A percentile compares a stretch with the other conserved stretches of the same genome.
These are phyloP conservation scores for Wickerhamomyces pijperi DNA, from an alignment of 805 yeast species.

Conservation along the genomic window DNA sequence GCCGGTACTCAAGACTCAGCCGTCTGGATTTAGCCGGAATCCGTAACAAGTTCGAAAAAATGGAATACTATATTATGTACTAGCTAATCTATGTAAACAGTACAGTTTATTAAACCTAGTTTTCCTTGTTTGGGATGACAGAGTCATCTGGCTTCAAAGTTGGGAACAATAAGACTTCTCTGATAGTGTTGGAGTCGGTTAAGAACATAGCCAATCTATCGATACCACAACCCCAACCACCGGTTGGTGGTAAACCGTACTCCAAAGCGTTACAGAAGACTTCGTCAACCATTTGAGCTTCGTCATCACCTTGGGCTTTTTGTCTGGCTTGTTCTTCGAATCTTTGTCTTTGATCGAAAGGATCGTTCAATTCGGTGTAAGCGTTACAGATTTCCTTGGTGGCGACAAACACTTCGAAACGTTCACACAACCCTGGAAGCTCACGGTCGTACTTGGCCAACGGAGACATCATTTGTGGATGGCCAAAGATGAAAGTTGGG, in stretches of 20 bases:
- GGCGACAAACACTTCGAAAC: constrained; percentile 97
- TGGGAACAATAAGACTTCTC: constrained; percentile 97
- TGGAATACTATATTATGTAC: too few species aligned
- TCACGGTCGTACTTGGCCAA: constrained; percentile 92
- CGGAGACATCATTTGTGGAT: constrained; percentile 99
- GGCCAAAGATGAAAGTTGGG: constrained; percentile 97
- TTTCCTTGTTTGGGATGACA: constrained; percentile 8
- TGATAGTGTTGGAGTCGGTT: constrained; percentile 90
- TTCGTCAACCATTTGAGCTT: constrained; percentile 94
- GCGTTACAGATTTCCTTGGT: constrained; percentile 98
- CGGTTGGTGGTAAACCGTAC: constrained; percentile 98
- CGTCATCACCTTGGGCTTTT: constrained; percentile 98
- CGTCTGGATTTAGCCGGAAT: too few species aligned
- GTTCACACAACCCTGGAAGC: constrained; percentile 90
- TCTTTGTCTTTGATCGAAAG: constrained; percentile 94
- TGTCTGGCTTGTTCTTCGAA: constrained; percentile 99
- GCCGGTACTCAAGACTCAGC: too few species aligned
- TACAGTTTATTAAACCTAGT: not conserved
- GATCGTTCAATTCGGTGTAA: constrained; percentile 97
- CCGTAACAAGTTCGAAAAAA: too few species aligned
- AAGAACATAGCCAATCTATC: constrained; percentile 97
- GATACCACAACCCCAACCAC: constrained; percentile 99
- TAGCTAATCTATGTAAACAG: too few species aligned
- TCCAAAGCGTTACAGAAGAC: constrained; percentile 95
- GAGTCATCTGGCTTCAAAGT: constrained; percentile 87